Conservation (phyloP, 192 early-diverging fungal species). For the Podila clonocystis region DNA sequence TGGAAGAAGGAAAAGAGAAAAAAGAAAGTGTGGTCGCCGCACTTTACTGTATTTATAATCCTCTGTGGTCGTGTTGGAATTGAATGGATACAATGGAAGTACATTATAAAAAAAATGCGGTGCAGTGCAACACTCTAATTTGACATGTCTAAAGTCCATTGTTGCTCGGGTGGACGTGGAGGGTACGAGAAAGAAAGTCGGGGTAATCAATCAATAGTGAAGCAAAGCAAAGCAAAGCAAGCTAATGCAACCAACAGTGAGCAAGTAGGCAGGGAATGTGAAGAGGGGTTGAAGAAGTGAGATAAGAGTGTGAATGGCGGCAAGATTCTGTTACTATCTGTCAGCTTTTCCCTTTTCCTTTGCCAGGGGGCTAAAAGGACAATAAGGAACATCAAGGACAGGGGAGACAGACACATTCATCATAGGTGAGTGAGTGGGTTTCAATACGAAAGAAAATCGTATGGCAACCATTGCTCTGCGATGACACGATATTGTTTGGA, state of each 20-base stretch:
- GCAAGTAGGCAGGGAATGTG: neutral
- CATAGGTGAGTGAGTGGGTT: neutral
- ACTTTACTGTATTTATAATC: neutral
- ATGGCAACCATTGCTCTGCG: conserved; percentile 21
- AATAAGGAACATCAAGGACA: too few relatives aligned
- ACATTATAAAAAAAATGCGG: too few relatives aligned
- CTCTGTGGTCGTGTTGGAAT: neutral
- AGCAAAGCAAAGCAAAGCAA: too few relatives aligned
- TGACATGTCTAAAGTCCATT: too few relatives aligned
- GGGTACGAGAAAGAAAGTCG: too few relatives aligned
- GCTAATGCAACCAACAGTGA: neutral
- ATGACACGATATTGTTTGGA: conserved; percentile 43
- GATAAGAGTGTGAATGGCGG: neutral
- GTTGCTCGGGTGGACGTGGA: too few relatives aligned
- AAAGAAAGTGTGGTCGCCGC: neutral
- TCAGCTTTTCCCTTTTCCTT: neutral
- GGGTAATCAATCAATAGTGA: neutral
- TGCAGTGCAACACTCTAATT: too few relatives aligned
- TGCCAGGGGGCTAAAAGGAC: too few relatives aligned
- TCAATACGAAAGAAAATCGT: conserved; percentile 8
- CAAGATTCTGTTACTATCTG: neutral
- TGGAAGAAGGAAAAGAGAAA: conserved; percentile 1
- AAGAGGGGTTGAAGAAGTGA: neutral
- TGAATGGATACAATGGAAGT: neutral
- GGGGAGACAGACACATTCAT: neutral